Evolutionary conservation across 768 basidiomycete species (phyloP).

Genomic region (Lentinula detonsa): DNA sequence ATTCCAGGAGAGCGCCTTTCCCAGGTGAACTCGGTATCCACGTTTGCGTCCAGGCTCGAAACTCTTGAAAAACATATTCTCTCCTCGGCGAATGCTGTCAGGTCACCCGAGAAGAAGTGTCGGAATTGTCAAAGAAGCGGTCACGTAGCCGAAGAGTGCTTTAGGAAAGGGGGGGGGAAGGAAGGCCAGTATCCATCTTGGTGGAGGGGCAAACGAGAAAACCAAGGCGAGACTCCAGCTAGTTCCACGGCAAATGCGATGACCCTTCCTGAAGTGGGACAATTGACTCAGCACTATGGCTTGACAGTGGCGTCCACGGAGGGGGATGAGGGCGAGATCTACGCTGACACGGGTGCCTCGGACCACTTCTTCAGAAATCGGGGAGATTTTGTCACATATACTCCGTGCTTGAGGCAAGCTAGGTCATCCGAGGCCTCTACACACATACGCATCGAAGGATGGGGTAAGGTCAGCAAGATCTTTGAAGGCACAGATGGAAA

Average conservation of each 20-base stretch:
- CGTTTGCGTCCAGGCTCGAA: neutral
- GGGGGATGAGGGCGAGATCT: neutral
- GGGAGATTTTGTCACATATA: neutral
- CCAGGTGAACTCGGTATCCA: neutral
- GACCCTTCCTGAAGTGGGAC: neutral
- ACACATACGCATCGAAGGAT: constrained; percentile 14
- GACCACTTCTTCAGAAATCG: constrained; percentile 18
- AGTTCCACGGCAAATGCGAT: neutral
- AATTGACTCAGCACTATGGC: neutral
- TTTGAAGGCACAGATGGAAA: constrained; percentile 6
- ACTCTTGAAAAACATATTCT: neutral
- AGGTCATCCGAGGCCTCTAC: constrained; percentile 7
- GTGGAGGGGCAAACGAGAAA: constrained; percentile 7
- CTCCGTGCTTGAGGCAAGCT: neutral
- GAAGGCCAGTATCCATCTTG: constrained; percentile 16
- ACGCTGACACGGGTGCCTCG: constrained; percentile 16
- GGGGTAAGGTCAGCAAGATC: constrained; percentile 12
- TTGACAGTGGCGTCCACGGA: neutral
- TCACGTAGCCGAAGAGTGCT: constrained; percentile 16
- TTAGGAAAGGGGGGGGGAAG: constrained; percentile 19
- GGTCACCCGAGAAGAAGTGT: too few species aligned
- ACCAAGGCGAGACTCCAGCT: neutral
- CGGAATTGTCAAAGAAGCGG: constrained; percentile 9
- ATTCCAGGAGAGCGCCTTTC: neutral
- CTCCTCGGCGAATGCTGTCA: neutral